Conservation (phyloP, 352 stramenopile species). For the Pythium monospermum region DNA sequence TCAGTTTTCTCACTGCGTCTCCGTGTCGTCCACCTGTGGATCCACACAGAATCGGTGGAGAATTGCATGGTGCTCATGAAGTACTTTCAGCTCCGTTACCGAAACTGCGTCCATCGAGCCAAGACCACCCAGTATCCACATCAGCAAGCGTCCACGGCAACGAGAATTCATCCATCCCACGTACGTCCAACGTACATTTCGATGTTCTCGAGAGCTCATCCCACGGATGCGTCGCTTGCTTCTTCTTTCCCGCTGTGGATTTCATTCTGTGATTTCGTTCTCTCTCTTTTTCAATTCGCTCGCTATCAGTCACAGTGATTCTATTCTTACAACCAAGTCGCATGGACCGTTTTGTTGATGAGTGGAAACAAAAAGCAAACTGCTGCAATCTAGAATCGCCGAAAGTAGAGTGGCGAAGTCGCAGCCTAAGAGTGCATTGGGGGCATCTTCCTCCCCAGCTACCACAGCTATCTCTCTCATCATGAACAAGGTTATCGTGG, state of each 20-base stretch:
- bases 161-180: too few species aligned
- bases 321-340: too few species aligned
- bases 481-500: constrained; percentile 40
- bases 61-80: constrained; percentile 37
- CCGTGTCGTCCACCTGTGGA: background rate
- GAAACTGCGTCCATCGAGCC: constrained; percentile 26
- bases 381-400: too few species aligned
- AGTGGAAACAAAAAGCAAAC: too few species aligned
- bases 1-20: constrained; percentile 7
- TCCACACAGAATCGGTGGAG: constrained; percentile 43
- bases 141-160: too few species aligned
- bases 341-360: constrained; percentile 1
- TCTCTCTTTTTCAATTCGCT: background rate
- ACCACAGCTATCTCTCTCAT: too few species aligned
- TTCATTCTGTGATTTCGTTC: constrained; percentile 14
- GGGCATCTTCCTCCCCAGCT: too few species aligned
- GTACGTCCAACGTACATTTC: constrained; percentile 33
- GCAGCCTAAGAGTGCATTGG: too few species aligned
- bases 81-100: constrained; percentile 27
- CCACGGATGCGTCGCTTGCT: constrained; percentile 26
- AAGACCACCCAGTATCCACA: too few species aligned
- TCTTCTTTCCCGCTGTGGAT: constrained; percentile 23
- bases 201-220: constrained; percentile 28
- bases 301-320: background rate
- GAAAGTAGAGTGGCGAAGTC: too few species aligned